phyloP scores from a whole-genome alignment of 1,284 basidiomycete genomes.

The Caloboletus firmus region DNA sequence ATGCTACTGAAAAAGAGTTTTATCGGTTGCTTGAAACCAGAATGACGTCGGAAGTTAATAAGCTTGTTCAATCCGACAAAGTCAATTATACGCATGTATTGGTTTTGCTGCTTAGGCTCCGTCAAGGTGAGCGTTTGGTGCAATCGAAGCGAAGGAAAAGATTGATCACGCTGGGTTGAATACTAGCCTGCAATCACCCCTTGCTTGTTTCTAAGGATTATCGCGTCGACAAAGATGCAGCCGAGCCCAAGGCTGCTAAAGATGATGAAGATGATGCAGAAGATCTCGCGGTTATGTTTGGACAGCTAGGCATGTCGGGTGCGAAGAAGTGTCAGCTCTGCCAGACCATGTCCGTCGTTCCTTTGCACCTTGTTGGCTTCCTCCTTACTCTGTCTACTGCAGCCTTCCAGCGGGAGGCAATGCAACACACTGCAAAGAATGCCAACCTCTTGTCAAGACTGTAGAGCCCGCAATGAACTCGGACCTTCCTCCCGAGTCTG shows the following conservation, averaged over 20 bases:
- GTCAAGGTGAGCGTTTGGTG: conserved; percentile 66
- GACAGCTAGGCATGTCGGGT: conserved; percentile 61
- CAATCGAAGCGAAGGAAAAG: not conserved
- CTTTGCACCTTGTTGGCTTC: not conserved
- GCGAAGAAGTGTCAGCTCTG: conserved; percentile 75
- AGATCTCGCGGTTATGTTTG: conserved; percentile 72
- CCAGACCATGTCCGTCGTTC: conserved; percentile 57
- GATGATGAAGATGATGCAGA: conserved; percentile 58
- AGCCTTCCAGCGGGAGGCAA: conserved; percentile 44
- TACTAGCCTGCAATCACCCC: conserved; percentile 87
- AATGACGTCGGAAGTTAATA: conserved; percentile 73
- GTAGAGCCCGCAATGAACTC: conserved; percentile 35
- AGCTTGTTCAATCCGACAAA: conserved; percentile 58
- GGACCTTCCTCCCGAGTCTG: conserved; percentile 61
- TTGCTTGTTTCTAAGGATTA: conserved; percentile 77
- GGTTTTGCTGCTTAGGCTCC: conserved; percentile 78
- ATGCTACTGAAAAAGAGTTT: conserved; percentile 75
- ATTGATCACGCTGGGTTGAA: conserved; percentile 5
- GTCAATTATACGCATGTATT: conserved; percentile 84
- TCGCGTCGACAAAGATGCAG: conserved; percentile 67
- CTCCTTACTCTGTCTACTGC: conserved; percentile 5
- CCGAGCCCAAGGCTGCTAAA: conserved; percentile 60
- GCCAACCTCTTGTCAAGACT: conserved; percentile 50
- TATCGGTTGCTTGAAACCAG: conserved; percentile 78
- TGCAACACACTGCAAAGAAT: conserved; percentile 57